Evolutionary conservation across 306 rosid genomes (phyloP).

Genomic region (Gastrolobium bilobum): DNA sequence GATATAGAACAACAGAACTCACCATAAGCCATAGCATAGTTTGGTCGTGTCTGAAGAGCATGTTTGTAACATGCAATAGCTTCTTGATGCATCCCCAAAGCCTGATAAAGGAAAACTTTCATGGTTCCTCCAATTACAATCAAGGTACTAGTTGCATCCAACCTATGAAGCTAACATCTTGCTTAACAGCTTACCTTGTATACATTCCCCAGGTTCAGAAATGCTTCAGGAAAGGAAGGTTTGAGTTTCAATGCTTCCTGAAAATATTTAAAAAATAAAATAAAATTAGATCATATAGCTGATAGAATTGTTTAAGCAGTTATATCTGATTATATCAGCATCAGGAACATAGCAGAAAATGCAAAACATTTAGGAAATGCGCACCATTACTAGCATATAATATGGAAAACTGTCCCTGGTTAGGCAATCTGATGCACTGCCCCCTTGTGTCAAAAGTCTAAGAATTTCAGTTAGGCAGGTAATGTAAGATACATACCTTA

Average conservation of each 20-base stretch:
- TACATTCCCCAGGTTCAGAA: constrained; percentile 96
- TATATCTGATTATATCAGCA: background rate
- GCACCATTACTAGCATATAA: background rate
- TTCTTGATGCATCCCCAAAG: constrained; percentile 95
- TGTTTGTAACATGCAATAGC: constrained; percentile 94
- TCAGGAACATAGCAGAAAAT: background rate
- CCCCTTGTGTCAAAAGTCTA: background rate
- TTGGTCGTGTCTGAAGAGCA: constrained; percentile 91
- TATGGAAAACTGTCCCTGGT: background rate
- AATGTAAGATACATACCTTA: constrained; percentile 62
- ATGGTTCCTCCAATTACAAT: constrained; percentile 58
- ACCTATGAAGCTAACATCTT: constrained; percentile 39
- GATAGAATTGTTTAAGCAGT: constrained; percentile 4
- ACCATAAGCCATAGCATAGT: constrained; percentile 97
- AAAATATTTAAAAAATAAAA: constrained; percentile 4
- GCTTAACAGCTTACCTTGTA: constrained; percentile 85
- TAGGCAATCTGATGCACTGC: constrained; percentile 6
- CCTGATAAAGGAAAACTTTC: constrained; percentile 69
- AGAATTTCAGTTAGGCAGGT: constrained; percentile 30
- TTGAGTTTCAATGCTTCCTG: constrained; percentile 99
- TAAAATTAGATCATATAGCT: constrained; percentile 32
- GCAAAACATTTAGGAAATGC: background rate
- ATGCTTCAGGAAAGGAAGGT: constrained; percentile 99
- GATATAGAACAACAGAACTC: constrained; percentile 42
- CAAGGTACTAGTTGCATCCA: constrained; percentile 58